Base-by-base conservation (phyloP, 1,284 basidiomycete genomes). In the Ganoderma lucidum region DNA sequence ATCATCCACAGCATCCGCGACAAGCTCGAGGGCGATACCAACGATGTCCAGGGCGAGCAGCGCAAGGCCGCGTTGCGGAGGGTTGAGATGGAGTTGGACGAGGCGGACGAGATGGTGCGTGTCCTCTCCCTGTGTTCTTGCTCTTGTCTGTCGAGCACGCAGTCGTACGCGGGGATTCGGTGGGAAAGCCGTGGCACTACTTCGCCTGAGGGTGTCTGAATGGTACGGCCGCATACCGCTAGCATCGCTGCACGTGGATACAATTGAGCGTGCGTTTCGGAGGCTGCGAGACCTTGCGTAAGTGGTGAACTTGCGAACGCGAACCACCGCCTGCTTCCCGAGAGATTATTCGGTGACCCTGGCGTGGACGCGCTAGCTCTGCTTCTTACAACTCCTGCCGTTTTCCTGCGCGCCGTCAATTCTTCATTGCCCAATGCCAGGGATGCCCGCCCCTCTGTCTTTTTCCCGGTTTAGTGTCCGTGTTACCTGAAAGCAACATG, bases 81-180 rank as follows among this genome's bases (percentile, higher is more conserved):
- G 71, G 94, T 96, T 23, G 95, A 97, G 78, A 96, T 97, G 88
- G 97, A 99, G 80, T 85, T 98, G 3, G 98, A 99, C 78, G 98
- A 99, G 82, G 97, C 97, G 0, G 97, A 99, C 76, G 98, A 99
- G 85, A 96, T 99, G 88, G 96, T 93, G 76, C 70, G 75, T 70
- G 48, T 51, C 4, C 48, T 12, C n/a, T 17, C 28, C 23, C 4
- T 28, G 14, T 53, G 28, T 86, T 77, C 17, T 28, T 41, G 30
- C 37, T 61, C 41, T 14, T 37, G 45, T 28, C 4, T 28, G 23
- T 14, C 48, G 23, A 28, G 48, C 55, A 10, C 23, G 61, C 45
- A 8, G 68, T 15, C 61, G 19, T 48, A 9, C 35, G 44, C 8
- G 39, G n/a, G 15, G 60, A 23, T 19, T 14, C 3, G 61, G 39